A percentile compares a stretch with the other conserved stretches of the same genome.
Conservation (phyloP, 768 basidiomycete genomes). For the Lactifluus rugatus region DNA sequence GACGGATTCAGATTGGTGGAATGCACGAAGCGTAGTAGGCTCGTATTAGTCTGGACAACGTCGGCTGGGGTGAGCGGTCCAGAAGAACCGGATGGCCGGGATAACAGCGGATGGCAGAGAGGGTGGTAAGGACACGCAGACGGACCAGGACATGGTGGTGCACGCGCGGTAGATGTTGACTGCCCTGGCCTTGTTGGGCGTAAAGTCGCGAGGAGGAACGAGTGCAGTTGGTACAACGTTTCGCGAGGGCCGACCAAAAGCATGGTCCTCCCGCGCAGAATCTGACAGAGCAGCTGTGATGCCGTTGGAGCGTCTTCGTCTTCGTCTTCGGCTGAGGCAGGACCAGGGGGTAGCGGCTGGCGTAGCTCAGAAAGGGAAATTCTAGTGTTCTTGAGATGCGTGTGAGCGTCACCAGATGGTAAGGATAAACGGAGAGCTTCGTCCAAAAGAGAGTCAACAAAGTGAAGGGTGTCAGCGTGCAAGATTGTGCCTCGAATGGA, state of each 20-base stretch:
- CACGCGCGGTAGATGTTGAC: not conserved
- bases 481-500: not conserved
- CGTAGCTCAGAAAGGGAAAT: not conserved
- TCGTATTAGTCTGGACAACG: not conserved
- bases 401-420: not conserved
- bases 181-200: not conserved
- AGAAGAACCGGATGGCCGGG: not conserved
- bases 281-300: not conserved
- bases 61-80: not conserved
- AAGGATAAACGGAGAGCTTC: not conserved
- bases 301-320: no score
- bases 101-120: slow-evolving; percentile 4
- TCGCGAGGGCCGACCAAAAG: slow-evolving; percentile 9
- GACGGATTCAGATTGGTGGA: slow-evolving; percentile 6
- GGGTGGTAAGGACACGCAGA: slow-evolving; percentile 9
- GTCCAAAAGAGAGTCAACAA: slow-evolving; percentile 2
- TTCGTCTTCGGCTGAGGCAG: not conserved
- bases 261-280: slow-evolving; percentile 1
- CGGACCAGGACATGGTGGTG: slow-evolving; percentile 5
- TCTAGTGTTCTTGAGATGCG: not conserved
- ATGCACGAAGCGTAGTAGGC: slow-evolving; percentile 11
- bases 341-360: not conserved
- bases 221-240: slow-evolving; percentile 9
- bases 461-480: not conserved
- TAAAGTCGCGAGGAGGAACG: slow-evolving; percentile 1